These are phyloP conservation scores for Dalechampia spathulata DNA, from an alignment of 441 rosid genomes.

Conservation along the genomic window DNA sequence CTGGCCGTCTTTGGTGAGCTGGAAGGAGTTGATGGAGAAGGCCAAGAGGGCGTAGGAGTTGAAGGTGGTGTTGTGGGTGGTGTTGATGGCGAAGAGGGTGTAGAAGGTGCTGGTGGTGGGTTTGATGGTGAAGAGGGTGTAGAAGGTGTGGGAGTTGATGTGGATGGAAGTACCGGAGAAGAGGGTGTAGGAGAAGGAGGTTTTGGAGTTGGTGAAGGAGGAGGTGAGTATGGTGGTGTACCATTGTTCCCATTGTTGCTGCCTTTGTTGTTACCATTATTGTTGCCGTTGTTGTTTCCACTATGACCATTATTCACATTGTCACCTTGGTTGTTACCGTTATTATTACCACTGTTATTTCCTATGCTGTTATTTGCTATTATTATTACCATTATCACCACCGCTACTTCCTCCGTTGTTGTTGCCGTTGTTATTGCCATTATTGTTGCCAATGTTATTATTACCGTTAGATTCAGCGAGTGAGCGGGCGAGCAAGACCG, in stretches of 20 bases:
- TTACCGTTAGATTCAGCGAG: neutral
- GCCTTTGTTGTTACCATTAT: neutral
- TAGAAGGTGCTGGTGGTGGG: slow-evolving; percentile 6
- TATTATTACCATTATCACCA: neutral
- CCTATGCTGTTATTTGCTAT: neutral
- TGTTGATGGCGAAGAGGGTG: neutral
- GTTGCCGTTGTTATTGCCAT: neutral
- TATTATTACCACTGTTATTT: neutral
- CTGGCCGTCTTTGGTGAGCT: no score
- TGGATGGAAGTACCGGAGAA: neutral
- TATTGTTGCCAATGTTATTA: neutral
- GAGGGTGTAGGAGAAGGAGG: slow-evolving; percentile 15
- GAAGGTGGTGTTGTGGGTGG: neutral
- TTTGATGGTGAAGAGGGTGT: slow-evolving; percentile 11
- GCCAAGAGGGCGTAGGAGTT: no score
- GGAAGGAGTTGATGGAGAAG: no score
- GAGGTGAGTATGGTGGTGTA: slow-evolving; percentile 1
- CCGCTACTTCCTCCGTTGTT: neutral
- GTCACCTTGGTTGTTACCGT: no score
- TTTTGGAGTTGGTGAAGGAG: slow-evolving; percentile 4
- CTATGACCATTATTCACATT: neutral
- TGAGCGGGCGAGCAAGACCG: neutral
- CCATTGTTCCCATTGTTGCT: neutral
- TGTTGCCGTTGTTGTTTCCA: neutral
- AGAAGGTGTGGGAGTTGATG: slow-evolving; percentile 1